Conservation (phyloP, 495 filamentous ascomycete genomes). For the Platismatia glauca region DNA sequence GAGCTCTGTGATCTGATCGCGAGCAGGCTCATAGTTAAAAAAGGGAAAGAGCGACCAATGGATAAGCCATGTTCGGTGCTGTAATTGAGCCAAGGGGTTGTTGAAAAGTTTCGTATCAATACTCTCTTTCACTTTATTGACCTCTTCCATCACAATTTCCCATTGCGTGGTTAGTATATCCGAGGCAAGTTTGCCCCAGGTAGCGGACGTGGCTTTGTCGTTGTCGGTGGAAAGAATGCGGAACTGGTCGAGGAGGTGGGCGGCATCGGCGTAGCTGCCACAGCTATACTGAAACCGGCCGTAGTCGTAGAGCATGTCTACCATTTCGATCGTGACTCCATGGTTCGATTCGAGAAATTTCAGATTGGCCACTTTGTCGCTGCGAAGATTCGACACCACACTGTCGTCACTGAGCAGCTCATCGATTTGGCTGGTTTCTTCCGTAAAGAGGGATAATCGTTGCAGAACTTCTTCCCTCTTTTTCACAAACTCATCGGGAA, state of each 20-base stretch:
- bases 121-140: slow-evolving; percentile 82
- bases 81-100: slow-evolving; percentile 88
- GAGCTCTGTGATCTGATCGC: slow-evolving; percentile 83
- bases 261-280: slow-evolving; percentile 79
- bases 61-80: slow-evolving; percentile 91
- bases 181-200: slow-evolving; percentile 91
- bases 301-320: slow-evolving; percentile 86
- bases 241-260: slow-evolving; percentile 89
- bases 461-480: slow-evolving; percentile 83
- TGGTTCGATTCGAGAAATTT: slow-evolving; percentile 91
- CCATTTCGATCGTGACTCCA: slow-evolving; percentile 86
- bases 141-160: slow-evolving; percentile 93
- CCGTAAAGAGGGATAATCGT: slow-evolving; percentile 67
- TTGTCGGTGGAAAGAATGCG: slow-evolving; percentile 95
- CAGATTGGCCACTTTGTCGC: slow-evolving; percentile 96
- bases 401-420: slow-evolving; percentile 76
- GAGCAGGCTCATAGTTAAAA: slow-evolving; percentile 92
- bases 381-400: slow-evolving; percentile 77
- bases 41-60: slow-evolving; percentile 99
- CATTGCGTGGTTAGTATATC: slow-evolving; percentile 90
- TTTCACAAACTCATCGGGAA: slow-evolving; percentile 75
- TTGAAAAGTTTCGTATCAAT: slow-evolving; percentile 90
- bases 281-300: slow-evolving; percentile 95
- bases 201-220: slow-evolving; percentile 88
- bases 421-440: slow-evolving; percentile 76